phyloP scores from a whole-genome alignment of 495 filamentous ascomycete genomes.

The Podospora pseudocomata region DNA sequence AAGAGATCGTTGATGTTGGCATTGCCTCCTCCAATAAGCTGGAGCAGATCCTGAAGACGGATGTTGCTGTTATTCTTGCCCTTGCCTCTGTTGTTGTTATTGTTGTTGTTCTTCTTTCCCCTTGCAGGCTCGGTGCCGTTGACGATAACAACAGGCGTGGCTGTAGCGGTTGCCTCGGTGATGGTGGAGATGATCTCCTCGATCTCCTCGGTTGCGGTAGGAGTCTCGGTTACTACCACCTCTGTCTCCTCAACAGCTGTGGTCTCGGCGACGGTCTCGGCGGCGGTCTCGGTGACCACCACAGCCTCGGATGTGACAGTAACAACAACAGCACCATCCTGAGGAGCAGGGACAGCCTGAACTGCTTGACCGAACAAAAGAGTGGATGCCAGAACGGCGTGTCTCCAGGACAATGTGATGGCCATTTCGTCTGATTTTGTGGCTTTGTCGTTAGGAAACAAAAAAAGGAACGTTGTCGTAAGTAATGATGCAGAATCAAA shows the following conservation, averaged over 20 bases:
- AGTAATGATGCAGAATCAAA: not conserved
- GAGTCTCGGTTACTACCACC: not conserved
- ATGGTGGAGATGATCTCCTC: slow-evolving; percentile 1
- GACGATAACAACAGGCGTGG: not conserved
- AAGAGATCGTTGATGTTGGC: not conserved
- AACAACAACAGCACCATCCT: not conserved
- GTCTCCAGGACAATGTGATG: slow-evolving; percentile 20
- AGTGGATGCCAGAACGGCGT: slow-evolving; percentile 23
- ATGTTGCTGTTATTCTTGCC: not conserved
- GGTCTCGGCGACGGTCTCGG: slow-evolving; percentile 6
- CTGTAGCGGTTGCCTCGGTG: not conserved
- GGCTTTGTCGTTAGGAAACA: not conserved
- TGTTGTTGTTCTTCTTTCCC: not conserved
- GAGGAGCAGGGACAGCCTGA: slow-evolving; percentile 4
- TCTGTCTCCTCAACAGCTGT: slow-evolving; percentile 1
- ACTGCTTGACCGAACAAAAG: slow-evolving; percentile 13
- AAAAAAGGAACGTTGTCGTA: not conserved
- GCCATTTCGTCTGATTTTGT: slow-evolving; percentile 12
- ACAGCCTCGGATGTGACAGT: not conserved
- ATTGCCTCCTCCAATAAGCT: slow-evolving; percentile 2
- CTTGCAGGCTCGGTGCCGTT: not conserved
- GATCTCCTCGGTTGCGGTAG: not conserved
- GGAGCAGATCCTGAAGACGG: slow-evolving; percentile 1
- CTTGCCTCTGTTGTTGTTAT: not conserved
- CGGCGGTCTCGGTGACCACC: not conserved